Evolutionary conservation across 2,329 filamentous ascomycete species (phyloP).

Genomic region (Hypomyces perniciosus): DNA sequence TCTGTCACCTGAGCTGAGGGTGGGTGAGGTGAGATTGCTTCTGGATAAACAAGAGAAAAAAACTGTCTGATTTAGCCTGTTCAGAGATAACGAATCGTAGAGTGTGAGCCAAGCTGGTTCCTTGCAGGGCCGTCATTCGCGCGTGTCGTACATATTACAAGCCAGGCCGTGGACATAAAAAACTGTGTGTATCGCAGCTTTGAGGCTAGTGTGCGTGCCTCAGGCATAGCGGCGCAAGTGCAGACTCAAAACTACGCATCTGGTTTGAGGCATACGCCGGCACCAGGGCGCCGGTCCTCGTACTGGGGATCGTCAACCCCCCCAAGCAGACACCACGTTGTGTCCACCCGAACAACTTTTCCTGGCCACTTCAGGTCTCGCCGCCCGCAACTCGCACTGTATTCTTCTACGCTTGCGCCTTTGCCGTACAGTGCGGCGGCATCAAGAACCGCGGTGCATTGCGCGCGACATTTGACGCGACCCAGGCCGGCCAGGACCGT

Average conservation of each 20-base stretch:
- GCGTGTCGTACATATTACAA: too few species aligned
- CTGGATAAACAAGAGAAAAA: too few species aligned
- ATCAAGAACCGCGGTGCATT: not conserved
- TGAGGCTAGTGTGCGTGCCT: constrained; percentile 20
- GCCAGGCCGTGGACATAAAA: too few species aligned
- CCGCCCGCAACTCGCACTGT: constrained; percentile 10
- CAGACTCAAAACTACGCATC: constrained; percentile 22
- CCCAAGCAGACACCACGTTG: constrained; percentile 8
- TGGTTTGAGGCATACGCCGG: constrained; percentile 22
- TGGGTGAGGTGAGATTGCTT: too few species aligned
- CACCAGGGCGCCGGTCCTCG: constrained; percentile 10
- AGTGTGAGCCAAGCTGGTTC: too few species aligned
- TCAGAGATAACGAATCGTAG: too few species aligned
- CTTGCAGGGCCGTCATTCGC: too few species aligned
- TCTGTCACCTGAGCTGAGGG: too few species aligned
- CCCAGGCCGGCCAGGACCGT: not conserved
- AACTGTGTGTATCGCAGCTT: too few species aligned
- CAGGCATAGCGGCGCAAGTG: constrained; percentile 20
- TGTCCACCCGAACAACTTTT: constrained; percentile 10
- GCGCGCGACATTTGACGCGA: constrained; percentile 1
- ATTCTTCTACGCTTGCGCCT: constrained; percentile 5
- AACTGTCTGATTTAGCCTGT: too few species aligned
- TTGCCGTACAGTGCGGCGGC: constrained; percentile 9
- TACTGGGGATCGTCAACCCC: constrained; percentile 9
- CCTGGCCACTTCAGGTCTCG: constrained; percentile 4